Evolutionary conservation across 495 filamentous ascomycete species (phyloP).

Genomic region (Umbilicaria muhlenbergii): DNA sequence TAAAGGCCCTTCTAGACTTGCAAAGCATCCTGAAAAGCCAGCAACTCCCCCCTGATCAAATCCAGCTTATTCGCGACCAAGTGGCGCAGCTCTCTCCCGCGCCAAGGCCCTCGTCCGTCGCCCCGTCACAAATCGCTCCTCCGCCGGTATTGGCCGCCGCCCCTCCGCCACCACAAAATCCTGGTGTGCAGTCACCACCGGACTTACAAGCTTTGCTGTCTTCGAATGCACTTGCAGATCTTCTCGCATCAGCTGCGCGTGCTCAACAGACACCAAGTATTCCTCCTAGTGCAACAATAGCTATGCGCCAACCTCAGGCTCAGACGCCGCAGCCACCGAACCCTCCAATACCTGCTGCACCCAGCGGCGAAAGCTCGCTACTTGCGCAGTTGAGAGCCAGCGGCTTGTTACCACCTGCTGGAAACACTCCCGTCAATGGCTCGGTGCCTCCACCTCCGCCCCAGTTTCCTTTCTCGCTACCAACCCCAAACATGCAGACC

Average conservation of each 20-base stretch:
- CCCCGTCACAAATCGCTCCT: slow-evolving; percentile 11
- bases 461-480: slow-evolving; percentile 11
- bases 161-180: slow-evolving; percentile 11
- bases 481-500: neutral
- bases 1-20: slow-evolving; percentile 78
- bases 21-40: slow-evolving; percentile 65
- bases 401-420: slow-evolving; percentile 29
- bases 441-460: slow-evolving; percentile 14
- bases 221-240: slow-evolving; percentile 30
- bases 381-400: slow-evolving; percentile 30
- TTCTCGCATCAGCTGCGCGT: slow-evolving; percentile 32
- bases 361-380: slow-evolving; percentile 27
- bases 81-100: slow-evolving; percentile 46
- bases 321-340: neutral
- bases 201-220: slow-evolving; percentile 29
- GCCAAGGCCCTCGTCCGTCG: slow-evolving; percentile 11
- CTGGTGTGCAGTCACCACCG: slow-evolving; percentile 9
- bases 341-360: slow-evolving; percentile 21
- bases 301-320: slow-evolving; percentile 1
- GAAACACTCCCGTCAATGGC: slow-evolving; percentile 9
- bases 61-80: slow-evolving; percentile 65
- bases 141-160: slow-evolving; percentile 14
- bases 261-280: slow-evolving; percentile 21
- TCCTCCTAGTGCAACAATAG: neutral
- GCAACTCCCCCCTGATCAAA: slow-evolving; percentile 62